Evolutionary conservation across 2,329 filamentous ascomycete species (phyloP).

Genomic region (Hyphodiscus sp.): DNA sequence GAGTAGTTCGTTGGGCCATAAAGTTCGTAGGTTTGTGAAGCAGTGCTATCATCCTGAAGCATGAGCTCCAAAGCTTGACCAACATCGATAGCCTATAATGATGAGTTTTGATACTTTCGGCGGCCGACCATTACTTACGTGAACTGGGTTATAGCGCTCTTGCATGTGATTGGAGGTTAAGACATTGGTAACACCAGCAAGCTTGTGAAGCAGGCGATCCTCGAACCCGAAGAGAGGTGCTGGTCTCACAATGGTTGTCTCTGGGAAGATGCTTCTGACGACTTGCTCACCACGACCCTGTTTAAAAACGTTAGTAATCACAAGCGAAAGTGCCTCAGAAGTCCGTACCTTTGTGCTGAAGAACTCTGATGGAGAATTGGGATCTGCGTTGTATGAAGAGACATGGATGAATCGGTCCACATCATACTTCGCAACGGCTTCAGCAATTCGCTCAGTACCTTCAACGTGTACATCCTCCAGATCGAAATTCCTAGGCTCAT

Average conservation of each 20-base stretch:
- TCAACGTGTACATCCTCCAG: slow-evolving; percentile 91
- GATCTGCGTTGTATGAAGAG: slow-evolving; percentile 85
- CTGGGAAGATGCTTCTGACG: slow-evolving; percentile 83
- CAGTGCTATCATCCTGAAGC: slow-evolving; percentile 84
- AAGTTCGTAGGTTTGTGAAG: slow-evolving; percentile 86
- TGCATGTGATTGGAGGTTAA: slow-evolving; percentile 91
- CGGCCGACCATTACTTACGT: slow-evolving; percentile 47
- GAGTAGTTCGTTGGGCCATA: slow-evolving; percentile 92
- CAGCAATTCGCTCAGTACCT: slow-evolving; percentile 83
- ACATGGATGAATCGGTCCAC: slow-evolving; percentile 95
- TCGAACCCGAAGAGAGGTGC: slow-evolving; percentile 94
- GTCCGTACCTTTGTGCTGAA: slow-evolving; percentile 73
- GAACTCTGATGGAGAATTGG: slow-evolving; percentile 78
- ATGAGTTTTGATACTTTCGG: slow-evolving; percentile 3
- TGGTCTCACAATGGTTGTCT: slow-evolving; percentile 93
- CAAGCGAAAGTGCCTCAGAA: neutral
- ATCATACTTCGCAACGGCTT: slow-evolving; percentile 96
- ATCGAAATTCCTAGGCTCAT: slow-evolving; percentile 72
- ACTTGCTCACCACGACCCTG: slow-evolving; percentile 75
- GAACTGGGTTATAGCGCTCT: slow-evolving; percentile 85
- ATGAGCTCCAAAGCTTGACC: slow-evolving; percentile 84
- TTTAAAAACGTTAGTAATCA: neutral
- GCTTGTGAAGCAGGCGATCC: slow-evolving; percentile 80
- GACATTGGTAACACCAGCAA: slow-evolving; percentile 73
- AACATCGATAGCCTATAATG: slow-evolving; percentile 71